Conservation (phyloP, 2,329 filamentous ascomycete genomes). For the Penicillium sclerotigenum region DNA sequence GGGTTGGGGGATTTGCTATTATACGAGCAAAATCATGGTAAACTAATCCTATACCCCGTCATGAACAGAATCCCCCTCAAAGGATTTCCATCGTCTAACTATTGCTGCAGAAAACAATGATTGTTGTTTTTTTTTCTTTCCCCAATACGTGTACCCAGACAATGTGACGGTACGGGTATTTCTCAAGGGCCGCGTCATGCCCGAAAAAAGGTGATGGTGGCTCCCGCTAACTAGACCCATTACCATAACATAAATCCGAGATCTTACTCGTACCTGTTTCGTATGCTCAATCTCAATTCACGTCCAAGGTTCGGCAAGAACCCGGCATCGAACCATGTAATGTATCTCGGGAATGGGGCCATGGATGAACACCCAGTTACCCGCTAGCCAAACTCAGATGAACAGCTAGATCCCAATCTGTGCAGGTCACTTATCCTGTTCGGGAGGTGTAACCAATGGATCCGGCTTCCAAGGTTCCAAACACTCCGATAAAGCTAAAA, state of each 20-base stretch:
- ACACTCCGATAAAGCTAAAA: neutral
- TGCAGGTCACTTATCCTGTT: neutral
- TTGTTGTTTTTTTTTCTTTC: neutral
- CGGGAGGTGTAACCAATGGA: neutral
- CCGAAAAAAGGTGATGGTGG: neutral
- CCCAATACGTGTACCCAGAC: neutral
- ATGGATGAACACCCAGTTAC: neutral
- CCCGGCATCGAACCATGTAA: neutral
- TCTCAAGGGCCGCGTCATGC: conserved; percentile 14
- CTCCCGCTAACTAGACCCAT: conserved; percentile 9
- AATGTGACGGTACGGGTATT: conserved; percentile 12
- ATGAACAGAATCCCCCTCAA: neutral
- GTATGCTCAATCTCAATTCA: neutral
- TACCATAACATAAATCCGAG: neutral
- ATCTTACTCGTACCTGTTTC: neutral
- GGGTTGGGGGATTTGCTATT: neutral
- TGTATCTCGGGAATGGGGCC: neutral
- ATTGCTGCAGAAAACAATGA: neutral
- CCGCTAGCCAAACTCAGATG: neutral
- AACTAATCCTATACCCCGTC: neutral
- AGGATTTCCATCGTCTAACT: neutral
- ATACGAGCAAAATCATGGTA: neutral
- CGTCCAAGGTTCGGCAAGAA: neutral
- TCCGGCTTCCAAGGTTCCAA: neutral
- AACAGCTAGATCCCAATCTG: neutral